phyloP scores from a whole-genome alignment of 2,329 filamentous ascomycete species.

The Eutypa lata region DNA sequence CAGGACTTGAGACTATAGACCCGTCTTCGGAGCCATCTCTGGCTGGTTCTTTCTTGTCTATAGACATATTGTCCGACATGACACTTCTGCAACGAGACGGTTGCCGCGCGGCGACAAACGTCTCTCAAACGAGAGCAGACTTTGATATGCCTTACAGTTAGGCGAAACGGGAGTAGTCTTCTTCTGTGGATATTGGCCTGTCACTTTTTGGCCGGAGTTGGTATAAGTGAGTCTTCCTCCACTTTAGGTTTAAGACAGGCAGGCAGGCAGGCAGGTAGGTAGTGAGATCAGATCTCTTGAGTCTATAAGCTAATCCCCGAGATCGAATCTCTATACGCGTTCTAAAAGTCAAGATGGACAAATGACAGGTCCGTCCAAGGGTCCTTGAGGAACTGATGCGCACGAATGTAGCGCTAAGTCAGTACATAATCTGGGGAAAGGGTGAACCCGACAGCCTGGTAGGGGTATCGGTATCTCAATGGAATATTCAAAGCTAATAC shows the following conservation, averaged over 20 bases:
- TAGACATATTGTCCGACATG: constrained; percentile 67
- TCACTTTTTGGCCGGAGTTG: neutral
- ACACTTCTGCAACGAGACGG: constrained; percentile 36
- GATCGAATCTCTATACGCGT: neutral
- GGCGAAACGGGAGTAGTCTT: neutral
- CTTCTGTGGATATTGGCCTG: neutral
- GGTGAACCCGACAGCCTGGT: constrained; percentile 36
- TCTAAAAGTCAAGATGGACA: neutral
- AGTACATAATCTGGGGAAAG: constrained; percentile 38
- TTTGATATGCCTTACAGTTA: neutral
- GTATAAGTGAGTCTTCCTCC: neutral
- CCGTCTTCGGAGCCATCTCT: constrained; percentile 58
- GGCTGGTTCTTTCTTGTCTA: constrained; percentile 56
- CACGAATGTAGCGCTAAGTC: constrained; percentile 38
- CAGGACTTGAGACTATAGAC: constrained; percentile 58
- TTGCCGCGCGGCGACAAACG: constrained; percentile 41
- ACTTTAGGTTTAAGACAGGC: neutral
- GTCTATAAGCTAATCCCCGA: neutral
- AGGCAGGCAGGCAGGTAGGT: too few species aligned
- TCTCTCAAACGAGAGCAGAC: constrained; percentile 24
- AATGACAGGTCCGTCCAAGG: neutral
- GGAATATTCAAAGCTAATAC: constrained; percentile 30
- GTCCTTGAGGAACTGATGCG: constrained; percentile 16
- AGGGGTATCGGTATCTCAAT: constrained; percentile 17
- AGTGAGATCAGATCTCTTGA: neutral